Conservation (phyloP, 192 early-diverging fungal species). For the Podila horticola region DNA sequence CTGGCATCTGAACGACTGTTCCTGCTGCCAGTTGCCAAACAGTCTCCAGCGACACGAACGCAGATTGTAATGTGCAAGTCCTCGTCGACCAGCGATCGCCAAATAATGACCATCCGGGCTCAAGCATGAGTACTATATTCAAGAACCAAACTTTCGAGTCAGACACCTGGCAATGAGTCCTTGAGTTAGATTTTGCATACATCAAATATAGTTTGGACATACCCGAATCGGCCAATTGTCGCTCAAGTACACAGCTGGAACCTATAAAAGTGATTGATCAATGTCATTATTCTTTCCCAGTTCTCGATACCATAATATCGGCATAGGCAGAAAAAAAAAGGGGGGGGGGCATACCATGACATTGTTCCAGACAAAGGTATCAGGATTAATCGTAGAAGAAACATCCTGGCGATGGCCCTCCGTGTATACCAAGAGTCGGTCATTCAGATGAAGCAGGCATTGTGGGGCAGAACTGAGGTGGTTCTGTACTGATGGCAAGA, state of each 20-base stretch:
- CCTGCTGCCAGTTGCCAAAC: constrained; percentile 87
- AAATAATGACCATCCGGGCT: constrained; percentile 77
- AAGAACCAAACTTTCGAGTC: background rate
- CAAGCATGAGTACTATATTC: constrained; percentile 67
- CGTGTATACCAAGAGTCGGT: constrained; percentile 73
- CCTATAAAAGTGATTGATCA: constrained; percentile 36
- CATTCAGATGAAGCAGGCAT: constrained; percentile 73
- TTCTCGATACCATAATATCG: background rate
- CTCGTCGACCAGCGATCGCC: constrained; percentile 87
- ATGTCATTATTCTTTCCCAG: background rate
- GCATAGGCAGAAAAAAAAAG: too few relatives aligned
- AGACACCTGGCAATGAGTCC: background rate
- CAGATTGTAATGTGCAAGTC: constrained; percentile 83
- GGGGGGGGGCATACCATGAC: constrained; percentile 71
- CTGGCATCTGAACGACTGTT: constrained; percentile 73
- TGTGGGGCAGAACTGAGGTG: constrained; percentile 47
- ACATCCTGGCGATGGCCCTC: constrained; percentile 71
- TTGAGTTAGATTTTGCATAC: too few relatives aligned
- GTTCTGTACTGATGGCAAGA: constrained; percentile 41
- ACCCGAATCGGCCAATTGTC: constrained; percentile 88
- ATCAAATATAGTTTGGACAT: background rate
- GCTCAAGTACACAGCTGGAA: constrained; percentile 78
- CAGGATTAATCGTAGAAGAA: constrained; percentile 71
- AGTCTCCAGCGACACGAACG: constrained; percentile 85
- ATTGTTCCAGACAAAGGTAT: constrained; percentile 77